A percentile compares a stretch with the other conserved stretches of the same genome.
These are phyloP conservation scores for Colletotrichum cordylinicola DNA, from an alignment of 2,329 filamentous ascomycete genomes.

Conservation along the genomic window DNA sequence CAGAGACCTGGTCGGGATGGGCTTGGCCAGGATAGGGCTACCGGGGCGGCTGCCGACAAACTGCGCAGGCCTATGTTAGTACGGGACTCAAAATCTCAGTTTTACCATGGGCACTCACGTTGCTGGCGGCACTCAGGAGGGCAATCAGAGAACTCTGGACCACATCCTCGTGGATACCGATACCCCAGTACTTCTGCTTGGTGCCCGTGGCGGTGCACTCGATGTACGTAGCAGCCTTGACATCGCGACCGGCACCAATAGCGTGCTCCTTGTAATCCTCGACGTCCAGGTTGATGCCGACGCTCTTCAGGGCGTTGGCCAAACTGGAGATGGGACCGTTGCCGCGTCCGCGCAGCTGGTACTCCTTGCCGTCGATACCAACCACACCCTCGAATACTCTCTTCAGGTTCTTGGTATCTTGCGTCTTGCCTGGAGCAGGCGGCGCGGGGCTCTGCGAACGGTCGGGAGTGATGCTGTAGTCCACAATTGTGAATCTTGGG, in stretches of 20 bases:
- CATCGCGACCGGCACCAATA: slow-evolving; percentile 79
- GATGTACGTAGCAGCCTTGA: slow-evolving; percentile 95
- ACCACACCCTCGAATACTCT: slow-evolving; percentile 87
- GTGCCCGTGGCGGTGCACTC: slow-evolving; percentile 77
- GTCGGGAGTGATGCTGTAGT: slow-evolving; percentile 90
- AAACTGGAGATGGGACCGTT: slow-evolving; percentile 92
- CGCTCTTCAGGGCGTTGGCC: slow-evolving; percentile 76
- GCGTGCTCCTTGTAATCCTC: slow-evolving; percentile 97
- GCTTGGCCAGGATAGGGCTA: slow-evolving; percentile 63
- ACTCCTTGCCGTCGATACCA: slow-evolving; percentile 80
- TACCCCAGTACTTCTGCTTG: slow-evolving; percentile 82
- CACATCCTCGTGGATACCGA: slow-evolving; percentile 91
- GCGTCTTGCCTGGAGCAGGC: slow-evolving; percentile 70
- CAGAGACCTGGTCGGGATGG: slow-evolving; percentile 37
- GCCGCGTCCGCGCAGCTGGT: slow-evolving; percentile 78
- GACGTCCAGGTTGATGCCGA: slow-evolving; percentile 89
- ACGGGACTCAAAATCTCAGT: background rate
- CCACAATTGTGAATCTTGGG: slow-evolving; percentile 83
- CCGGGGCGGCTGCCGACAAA: slow-evolving; percentile 75
- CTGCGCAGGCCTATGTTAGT: slow-evolving; percentile 45
- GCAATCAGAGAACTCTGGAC: slow-evolving; percentile 89
- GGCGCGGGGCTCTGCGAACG: slow-evolving; percentile 78
- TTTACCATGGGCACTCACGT: slow-evolving; percentile 62
- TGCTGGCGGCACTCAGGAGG: slow-evolving; percentile 82
- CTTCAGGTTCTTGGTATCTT: slow-evolving; percentile 78